Conservation (phyloP, 108 stramenopile genomes). For the Nitzschia sp. region DNA sequence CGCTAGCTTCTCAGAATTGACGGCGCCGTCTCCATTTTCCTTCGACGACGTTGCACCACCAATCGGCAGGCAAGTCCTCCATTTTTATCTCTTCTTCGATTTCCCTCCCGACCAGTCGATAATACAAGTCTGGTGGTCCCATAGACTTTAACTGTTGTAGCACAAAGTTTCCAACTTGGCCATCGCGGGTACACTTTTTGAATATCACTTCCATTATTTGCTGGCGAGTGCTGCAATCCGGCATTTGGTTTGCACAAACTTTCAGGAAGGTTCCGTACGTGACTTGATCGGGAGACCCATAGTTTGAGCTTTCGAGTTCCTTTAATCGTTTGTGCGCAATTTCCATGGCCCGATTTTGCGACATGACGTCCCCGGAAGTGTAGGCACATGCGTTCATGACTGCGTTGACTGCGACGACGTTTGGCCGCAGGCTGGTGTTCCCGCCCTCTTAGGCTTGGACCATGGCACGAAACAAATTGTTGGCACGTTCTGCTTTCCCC, state of each 20-base stretch:
- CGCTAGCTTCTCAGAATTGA: slow-evolving; percentile 1
- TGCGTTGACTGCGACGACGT: slow-evolving; percentile 66
- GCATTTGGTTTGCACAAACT: slow-evolving; percentile 74
- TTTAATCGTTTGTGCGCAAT: slow-evolving; percentile 55
- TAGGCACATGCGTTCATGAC: slow-evolving; percentile 85
- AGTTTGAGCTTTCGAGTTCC: slow-evolving; percentile 45
- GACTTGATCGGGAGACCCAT: slow-evolving; percentile 66
- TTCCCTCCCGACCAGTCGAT: slow-evolving; percentile 37
- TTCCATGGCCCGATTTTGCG: slow-evolving; percentile 61
- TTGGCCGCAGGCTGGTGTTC: slow-evolving; percentile 50
- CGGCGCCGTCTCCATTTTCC: slow-evolving; percentile 47
- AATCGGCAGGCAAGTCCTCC: slow-evolving; percentile 60
- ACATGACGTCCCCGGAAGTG: slow-evolving; percentile 50
- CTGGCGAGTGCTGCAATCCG: slow-evolving; percentile 49
- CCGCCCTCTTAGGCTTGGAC: slow-evolving; percentile 48
- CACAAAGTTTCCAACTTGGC: slow-evolving; percentile 71
- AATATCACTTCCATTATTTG: slow-evolving; percentile 60
- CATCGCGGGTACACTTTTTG: slow-evolving; percentile 57
- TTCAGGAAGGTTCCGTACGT: slow-evolving; percentile 85
- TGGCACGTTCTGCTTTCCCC: slow-evolving; percentile 69
- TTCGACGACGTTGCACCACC: slow-evolving; percentile 71
- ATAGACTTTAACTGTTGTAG: slow-evolving; percentile 55
- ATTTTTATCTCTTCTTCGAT: slow-evolving; percentile 45
- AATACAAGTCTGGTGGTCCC: slow-evolving; percentile 40
- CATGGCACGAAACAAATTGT: slow-evolving; percentile 61